Evolutionary conservation across 2,329 filamentous ascomycete genomes (phyloP).

Genomic region (Orbilia blumenaviensis): DNA sequence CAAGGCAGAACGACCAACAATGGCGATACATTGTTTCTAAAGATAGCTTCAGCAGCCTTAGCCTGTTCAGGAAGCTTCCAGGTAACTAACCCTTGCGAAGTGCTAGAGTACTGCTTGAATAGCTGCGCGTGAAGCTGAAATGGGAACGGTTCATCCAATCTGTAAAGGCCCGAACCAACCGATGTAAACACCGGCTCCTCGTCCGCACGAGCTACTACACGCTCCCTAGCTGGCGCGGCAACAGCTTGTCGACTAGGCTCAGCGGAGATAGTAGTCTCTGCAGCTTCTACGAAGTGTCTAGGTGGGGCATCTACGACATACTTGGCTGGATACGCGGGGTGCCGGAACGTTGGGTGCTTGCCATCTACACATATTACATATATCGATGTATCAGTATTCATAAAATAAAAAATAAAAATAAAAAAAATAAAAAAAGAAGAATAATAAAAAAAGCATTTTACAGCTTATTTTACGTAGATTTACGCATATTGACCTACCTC

Average conservation of each 20-base stretch:
- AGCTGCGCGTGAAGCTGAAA: background rate
- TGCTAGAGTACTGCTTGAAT: background rate
- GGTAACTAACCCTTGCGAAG: background rate
- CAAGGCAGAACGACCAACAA: background rate
- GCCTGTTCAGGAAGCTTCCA: conserved; percentile 8
- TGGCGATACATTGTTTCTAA: background rate
- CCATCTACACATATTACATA: background rate
- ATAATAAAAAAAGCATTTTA: no score
- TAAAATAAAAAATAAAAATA: no score
- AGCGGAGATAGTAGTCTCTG: no score
- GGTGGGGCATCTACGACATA: background rate
- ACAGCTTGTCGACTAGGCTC: no score
- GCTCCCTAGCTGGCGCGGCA: no score
- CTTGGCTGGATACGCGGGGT: background rate
- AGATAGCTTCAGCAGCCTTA: background rate
- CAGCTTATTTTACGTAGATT: no score
- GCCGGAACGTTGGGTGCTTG: background rate
- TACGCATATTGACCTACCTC: no score
- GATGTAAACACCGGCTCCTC: no score
- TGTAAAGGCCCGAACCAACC: no score
- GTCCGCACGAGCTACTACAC: no score
- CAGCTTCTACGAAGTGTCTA: background rate
- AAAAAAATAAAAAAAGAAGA: no score
- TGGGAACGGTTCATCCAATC: background rate
- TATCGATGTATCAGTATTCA: no score